Evolutionary conservation across 1,139 yeast genomes (phyloP), one percentile per base, ranked within the genome.

Genomic region (Candida dubliniensis): DNA sequence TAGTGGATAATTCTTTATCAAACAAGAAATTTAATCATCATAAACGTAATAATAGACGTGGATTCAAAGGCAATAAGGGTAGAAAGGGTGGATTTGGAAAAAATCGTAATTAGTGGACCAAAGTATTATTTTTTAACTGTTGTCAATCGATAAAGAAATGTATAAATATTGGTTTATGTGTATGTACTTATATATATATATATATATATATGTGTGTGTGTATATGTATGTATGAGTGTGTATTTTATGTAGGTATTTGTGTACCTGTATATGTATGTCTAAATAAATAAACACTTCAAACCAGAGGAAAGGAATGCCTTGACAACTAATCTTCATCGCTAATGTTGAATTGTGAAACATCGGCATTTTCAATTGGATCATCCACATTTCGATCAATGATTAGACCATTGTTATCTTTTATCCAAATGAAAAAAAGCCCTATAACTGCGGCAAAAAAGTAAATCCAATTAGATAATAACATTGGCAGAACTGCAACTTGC

Each of bases 1-100:
- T 81, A 45, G 75, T 68, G 42, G 74, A 71, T 55, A 58, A 54
- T 14, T 57, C 63, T 27, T 67, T 74, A 36, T 60, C 61, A 9
- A 52, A 52, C 31, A 49, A 49, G 31, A 52, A 49, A 43, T 54
- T 51, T 47, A 53, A 54, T 39, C 57, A 54, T 31, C 47, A 46
- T 35, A 46, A 44, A 26, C 50, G 45, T 12, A 47, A 48, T 30
- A 44, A 44, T 38, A 48, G 47, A 35, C 43, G 45, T 31, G 47
- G 50, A 12, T 51, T 47, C 42, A 51, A 50, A 32, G 34, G 41
- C 18, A 37, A 41, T 29, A 46, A 36, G 27, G 38, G 41, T 23
- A 40, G 43, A 18, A 42, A 37, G 40, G 34, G 37, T 18, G 34
- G 40, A 9, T 41, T 41, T 18, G 40, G 38, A 34, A 36, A 43